Evolutionary conservation across 192 early-diverging fungal genomes (phyloP).

Genomic region (Funneliformis geosporum): DNA sequence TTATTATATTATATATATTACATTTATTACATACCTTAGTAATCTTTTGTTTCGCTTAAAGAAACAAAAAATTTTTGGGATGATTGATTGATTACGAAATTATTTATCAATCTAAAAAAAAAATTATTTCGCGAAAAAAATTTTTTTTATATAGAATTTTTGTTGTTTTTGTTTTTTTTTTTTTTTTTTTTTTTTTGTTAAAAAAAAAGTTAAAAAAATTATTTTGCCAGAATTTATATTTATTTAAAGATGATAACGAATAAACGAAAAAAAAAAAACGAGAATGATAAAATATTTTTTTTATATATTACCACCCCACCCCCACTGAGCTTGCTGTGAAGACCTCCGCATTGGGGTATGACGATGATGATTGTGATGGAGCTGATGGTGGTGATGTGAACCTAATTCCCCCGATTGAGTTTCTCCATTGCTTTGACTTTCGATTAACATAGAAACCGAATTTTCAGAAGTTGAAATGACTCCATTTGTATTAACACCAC

Average conservation of each 20-base stretch:
- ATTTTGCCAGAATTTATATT: constrained; percentile 1
- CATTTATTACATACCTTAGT: background rate
- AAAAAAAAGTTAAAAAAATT: background rate
- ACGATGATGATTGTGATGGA: constrained; percentile 20
- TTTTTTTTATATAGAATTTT: background rate
- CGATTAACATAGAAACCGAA: background rate
- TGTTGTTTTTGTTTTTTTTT: background rate
- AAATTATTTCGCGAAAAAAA: no score
- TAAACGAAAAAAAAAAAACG: background rate
- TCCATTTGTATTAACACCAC: background rate
- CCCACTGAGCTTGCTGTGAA: no score
- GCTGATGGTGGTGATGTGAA: background rate
- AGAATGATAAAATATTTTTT: no score
- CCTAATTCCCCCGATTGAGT: background rate
- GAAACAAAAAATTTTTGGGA: background rate
- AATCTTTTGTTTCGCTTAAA: background rate
- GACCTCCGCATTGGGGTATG: background rate
- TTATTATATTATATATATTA: background rate
- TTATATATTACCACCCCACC: background rate
- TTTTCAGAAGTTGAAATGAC: background rate
- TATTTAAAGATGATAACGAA: background rate
- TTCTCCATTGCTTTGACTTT: background rate
- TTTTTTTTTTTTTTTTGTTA: background rate
- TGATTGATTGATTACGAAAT: background rate
- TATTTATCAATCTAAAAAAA: background rate